Evolutionary conservation across 345 rosid species (phyloP).

Genomic region (Laguncularia racemosa): DNA sequence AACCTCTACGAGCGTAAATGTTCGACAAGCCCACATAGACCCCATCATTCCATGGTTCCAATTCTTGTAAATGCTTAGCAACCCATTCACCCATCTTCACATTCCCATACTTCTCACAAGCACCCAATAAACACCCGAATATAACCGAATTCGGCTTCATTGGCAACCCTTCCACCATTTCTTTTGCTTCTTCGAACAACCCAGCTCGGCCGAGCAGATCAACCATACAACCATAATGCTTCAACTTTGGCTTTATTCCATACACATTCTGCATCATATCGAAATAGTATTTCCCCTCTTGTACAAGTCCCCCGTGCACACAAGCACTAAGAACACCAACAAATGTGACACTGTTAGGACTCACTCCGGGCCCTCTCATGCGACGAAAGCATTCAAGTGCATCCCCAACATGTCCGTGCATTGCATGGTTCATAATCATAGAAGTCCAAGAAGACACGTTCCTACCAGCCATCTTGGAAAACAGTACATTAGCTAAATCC

Average conservation of each 20-base stretch:
- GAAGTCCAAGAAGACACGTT: conserved; percentile 89
- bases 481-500: conserved; percentile 61
- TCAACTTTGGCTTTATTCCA: conserved; percentile 34
- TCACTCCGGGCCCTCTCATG: conserved; percentile 46
- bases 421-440: conserved; percentile 63
- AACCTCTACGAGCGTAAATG: conserved; percentile 58
- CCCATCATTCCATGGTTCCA: conserved; percentile 86
- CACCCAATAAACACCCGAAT: conserved; percentile 90
- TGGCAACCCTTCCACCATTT: conserved; percentile 64
- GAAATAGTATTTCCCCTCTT: conserved; percentile 55
- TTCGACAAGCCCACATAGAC: conserved; percentile 76
- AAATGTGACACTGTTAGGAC: conserved; percentile 72
- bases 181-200: conserved; percentile 59
- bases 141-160: conserved; percentile 64
- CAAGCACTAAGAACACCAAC: conserved; percentile 75
- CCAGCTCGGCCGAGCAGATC: conserved; percentile 76
- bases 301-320: conserved; percentile 76
- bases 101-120: conserved; percentile 75
- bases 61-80: conserved; percentile 48
- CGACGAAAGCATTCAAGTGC: conserved; percentile 47
- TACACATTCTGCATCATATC: conserved; percentile 49
- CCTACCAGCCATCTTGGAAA: conserved; percentile 31
- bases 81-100: conserved; percentile 86
- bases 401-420: conserved; percentile 47
- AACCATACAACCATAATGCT: conserved; percentile 78